These are phyloP conservation scores for Pelargonium myrrhifolium DNA, from an alignment of 441 rosid species.

Conservation along the genomic window DNA sequence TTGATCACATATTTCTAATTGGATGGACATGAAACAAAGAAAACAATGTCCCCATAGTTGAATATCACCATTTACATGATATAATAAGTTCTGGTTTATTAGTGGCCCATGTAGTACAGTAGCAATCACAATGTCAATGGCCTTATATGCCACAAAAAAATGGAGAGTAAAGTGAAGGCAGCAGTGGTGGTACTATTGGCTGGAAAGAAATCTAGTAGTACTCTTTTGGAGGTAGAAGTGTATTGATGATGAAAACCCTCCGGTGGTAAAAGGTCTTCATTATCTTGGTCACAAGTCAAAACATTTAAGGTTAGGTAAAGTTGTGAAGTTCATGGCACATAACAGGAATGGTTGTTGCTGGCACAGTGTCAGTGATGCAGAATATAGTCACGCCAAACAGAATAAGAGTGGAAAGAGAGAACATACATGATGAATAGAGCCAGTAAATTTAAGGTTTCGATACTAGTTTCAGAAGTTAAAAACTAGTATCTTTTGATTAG, in stretches of 20 bases:
- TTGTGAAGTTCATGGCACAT: not conserved
- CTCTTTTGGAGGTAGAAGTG: not conserved
- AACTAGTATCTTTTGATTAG: not conserved
- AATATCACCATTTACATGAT: not conserved
- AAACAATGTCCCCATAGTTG: not conserved
- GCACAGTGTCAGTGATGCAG: not conserved
- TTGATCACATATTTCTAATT: not conserved
- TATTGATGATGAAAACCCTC: not conserved
- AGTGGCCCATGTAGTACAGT: not conserved
- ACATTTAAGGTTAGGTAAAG: not conserved
- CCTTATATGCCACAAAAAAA: not conserved
- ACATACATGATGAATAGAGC: not conserved
- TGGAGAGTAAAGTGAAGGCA: not conserved
- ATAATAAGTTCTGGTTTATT: not conserved
- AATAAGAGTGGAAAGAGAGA: not conserved
- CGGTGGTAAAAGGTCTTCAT: not conserved
- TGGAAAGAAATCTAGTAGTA: not conserved
- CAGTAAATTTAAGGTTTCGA: not conserved
- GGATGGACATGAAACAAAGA: not conserved
- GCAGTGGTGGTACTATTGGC: not conserved
- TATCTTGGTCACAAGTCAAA: not conserved
- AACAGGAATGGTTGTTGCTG: not conserved
- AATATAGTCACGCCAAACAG: not conserved
- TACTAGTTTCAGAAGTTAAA: not conserved
- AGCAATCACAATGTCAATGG: not conserved